These are phyloP conservation scores for Aspergillus novoparasiticus DNA, from an alignment of 2,329 filamentous ascomycete species.

Conservation along the genomic window DNA sequence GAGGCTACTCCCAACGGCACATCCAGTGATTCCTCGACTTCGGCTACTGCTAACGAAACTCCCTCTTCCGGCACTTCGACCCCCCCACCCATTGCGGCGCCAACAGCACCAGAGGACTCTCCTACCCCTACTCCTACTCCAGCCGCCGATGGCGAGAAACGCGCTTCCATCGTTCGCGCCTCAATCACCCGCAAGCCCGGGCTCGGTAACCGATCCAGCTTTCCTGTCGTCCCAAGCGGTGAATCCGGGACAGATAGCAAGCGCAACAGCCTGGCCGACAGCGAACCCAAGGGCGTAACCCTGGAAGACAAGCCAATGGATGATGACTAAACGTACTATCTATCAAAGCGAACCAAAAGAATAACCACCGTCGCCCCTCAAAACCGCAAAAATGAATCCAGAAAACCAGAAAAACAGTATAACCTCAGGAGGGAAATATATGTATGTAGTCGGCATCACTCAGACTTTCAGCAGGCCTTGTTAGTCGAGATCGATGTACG, in stretches of 20 bases:
- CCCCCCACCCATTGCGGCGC: slow-evolving; percentile 29
- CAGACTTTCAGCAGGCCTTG: slow-evolving; percentile 19
- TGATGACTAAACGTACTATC: slow-evolving; percentile 45
- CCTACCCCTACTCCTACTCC: slow-evolving; percentile 37
- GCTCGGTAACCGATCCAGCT: slow-evolving; percentile 46
- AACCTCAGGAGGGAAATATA: background rate
- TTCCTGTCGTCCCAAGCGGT: slow-evolving; percentile 26
- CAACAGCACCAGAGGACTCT: slow-evolving; percentile 35
- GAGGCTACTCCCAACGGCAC: slow-evolving; percentile 48
- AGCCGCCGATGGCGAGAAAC: slow-evolving; percentile 57
- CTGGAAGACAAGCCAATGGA: slow-evolving; percentile 79
- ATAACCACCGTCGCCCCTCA: background rate
- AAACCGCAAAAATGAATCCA: background rate
- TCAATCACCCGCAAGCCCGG: slow-evolving; percentile 54
- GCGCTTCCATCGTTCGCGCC: slow-evolving; percentile 64
- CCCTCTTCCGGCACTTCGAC: slow-evolving; percentile 30
- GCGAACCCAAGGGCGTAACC: slow-evolving; percentile 59
- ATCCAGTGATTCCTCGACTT: slow-evolving; percentile 34
- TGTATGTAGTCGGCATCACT: background rate
- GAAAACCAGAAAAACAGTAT: background rate
- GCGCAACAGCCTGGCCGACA: slow-evolving; percentile 39
- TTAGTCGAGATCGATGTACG: slow-evolving; percentile 11
- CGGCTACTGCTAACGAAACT: slow-evolving; percentile 24
- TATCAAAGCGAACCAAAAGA: background rate
- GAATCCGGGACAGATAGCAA: slow-evolving; percentile 34